phyloP scores from a whole-genome alignment of 345 rosid genomes.

The Rhodamnia rubescens region DNA sequence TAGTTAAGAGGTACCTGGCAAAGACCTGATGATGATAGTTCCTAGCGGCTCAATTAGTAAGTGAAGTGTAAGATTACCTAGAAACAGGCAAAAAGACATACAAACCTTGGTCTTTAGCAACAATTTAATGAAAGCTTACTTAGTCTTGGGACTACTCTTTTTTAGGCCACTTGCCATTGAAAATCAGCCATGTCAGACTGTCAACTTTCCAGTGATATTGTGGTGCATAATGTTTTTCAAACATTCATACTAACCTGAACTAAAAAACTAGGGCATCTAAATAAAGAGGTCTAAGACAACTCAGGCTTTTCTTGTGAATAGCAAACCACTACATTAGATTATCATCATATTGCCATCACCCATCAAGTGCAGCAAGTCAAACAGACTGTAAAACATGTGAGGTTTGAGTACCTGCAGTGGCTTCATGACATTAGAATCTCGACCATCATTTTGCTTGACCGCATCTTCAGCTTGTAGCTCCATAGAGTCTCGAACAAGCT shows the following conservation, averaged over 20 bases:
- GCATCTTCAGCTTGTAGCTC: constrained; percentile 74
- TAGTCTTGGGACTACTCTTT: neutral
- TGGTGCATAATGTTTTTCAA: neutral
- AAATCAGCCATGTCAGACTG: neutral
- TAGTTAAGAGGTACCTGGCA: neutral
- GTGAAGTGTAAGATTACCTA: neutral
- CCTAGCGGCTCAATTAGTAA: neutral
- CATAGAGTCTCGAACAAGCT: constrained; percentile 72
- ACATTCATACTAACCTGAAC: neutral
- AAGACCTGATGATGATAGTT: neutral
- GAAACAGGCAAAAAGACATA: neutral
- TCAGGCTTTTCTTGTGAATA: neutral
- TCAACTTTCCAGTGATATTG: neutral
- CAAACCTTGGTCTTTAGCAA: neutral
- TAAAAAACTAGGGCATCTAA: neutral
- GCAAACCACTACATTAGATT: neutral
- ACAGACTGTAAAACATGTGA: neutral
- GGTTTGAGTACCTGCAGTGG: constrained; percentile 33
- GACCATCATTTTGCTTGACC: constrained; percentile 19
- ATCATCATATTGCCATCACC: neutral
- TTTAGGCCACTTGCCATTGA: neutral
- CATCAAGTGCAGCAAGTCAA: neutral
- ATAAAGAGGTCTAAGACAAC: neutral
- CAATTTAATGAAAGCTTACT: neutral
- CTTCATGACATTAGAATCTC: constrained; percentile 31